phyloP scores from a whole-genome alignment of 2,329 filamentous ascomycete species.

The Chrysoporthe puriensis region DNA sequence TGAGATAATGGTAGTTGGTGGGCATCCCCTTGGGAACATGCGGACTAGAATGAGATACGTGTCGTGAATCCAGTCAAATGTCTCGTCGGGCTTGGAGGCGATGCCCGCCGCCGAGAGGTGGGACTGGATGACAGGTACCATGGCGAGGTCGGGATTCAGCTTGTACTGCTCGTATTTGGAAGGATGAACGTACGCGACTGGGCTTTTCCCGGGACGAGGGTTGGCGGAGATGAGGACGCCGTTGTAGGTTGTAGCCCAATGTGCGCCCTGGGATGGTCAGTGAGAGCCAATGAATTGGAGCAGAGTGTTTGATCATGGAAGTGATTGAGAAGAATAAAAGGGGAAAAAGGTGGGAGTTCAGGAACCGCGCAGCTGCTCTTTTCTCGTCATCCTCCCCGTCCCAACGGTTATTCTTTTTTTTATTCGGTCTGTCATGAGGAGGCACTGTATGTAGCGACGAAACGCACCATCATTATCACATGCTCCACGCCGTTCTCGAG shows the following conservation, averaged over 20 bases:
- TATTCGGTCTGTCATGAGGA: background rate
- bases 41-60: conserved; percentile 70
- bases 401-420: too few relatives aligned
- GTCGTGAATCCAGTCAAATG: conserved; percentile 75
- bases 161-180: conserved; percentile 66
- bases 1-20: conserved; percentile 62
- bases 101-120: conserved; percentile 57
- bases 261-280: conserved; percentile 54
- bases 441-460: background rate
- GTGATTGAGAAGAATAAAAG: too few relatives aligned
- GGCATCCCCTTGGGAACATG: conserved; percentile 69
- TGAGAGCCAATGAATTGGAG: background rate
- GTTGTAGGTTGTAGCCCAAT: conserved; percentile 64
- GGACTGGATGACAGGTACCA: conserved; percentile 51
- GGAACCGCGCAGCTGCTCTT: too few relatives aligned
- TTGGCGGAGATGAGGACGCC: conserved; percentile 65
- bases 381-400: too few relatives aligned
- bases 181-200: conserved; percentile 69
- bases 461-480: conserved; percentile 65
- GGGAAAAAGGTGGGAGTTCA: too few relatives aligned
- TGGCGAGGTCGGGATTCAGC: conserved; percentile 62
- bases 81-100: conserved; percentile 53
- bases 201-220: conserved; percentile 61
- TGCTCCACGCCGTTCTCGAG: conserved; percentile 62
- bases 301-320: background rate